Evolutionary conservation across 2,329 filamentous ascomycete species (phyloP).

Genomic region (Escovopsis sp.): DNA sequence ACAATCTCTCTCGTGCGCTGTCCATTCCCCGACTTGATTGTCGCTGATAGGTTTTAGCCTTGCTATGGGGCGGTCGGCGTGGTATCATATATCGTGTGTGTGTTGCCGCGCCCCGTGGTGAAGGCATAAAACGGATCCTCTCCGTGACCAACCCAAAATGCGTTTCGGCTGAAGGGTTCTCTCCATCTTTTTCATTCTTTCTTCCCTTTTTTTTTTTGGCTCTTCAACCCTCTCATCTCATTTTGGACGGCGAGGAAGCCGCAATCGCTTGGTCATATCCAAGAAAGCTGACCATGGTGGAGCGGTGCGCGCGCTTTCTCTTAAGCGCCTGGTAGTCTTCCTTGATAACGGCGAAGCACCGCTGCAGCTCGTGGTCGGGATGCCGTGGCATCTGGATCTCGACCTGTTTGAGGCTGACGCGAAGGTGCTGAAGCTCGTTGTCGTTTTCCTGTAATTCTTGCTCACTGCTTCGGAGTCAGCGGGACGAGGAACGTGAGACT

Average conservation of each 20-base stretch:
- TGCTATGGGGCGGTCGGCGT: too few species aligned
- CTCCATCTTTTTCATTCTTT: too few species aligned
- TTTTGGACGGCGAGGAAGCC: constrained; percentile 10
- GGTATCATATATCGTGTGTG: too few species aligned
- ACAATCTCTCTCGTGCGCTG: too few species aligned
- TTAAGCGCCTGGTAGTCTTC: constrained; percentile 38
- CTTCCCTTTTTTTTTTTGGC: too few species aligned
- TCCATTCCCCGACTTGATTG: too few species aligned
- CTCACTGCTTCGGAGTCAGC: constrained; percentile 25
- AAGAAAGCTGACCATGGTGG: constrained; percentile 14
- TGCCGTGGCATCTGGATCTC: constrained; percentile 41
- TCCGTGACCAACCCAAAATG: too few species aligned
- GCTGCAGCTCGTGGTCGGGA: constrained; percentile 38
- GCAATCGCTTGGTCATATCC: constrained; percentile 14
- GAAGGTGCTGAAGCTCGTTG: constrained; percentile 44
- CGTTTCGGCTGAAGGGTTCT: too few species aligned
- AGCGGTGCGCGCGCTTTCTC: constrained; percentile 24
- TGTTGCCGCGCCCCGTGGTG: too few species aligned
- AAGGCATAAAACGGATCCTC: too few species aligned
- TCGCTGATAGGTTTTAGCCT: too few species aligned
- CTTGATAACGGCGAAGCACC: constrained; percentile 47
- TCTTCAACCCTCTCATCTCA: neutral
- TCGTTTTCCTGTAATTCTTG: constrained; percentile 40
- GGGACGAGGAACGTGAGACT: neutral
- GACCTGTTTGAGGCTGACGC: constrained; percentile 46